These are phyloP conservation scores for Thymus quinquecostatus DNA, from an alignment of 257 asterid genomes.

Conservation along the genomic window DNA sequence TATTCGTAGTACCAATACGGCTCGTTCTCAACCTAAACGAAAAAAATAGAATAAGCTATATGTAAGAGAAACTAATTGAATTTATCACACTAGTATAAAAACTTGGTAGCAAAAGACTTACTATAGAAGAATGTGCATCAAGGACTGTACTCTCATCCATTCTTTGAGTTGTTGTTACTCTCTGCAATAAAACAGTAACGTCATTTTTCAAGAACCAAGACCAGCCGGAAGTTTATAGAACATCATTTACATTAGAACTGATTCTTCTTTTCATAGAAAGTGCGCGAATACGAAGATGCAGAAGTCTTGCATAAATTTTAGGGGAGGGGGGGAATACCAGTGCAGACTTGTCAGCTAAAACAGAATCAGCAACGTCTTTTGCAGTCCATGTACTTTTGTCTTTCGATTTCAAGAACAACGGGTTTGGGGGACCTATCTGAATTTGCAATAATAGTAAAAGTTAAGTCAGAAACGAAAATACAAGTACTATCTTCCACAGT, in stretches of 20 bases:
- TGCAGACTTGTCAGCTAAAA: slow-evolving; percentile 90
- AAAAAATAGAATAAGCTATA: slow-evolving; percentile 25
- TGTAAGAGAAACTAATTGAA: slow-evolving; percentile 23
- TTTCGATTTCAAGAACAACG: slow-evolving; percentile 70
- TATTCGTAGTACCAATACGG: slow-evolving; percentile 94
- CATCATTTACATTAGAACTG: neutral
- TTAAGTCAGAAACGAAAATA: slow-evolving; percentile 27
- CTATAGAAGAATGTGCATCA: slow-evolving; percentile 85
- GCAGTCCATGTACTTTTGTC: slow-evolving; percentile 87
- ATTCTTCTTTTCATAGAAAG: neutral
- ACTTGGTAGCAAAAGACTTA: slow-evolving; percentile 46
- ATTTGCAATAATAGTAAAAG: slow-evolving; percentile 19
- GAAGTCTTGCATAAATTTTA: neutral
- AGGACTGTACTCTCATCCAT: slow-evolving; percentile 92
- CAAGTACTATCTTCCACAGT: neutral
- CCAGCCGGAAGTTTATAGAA: neutral
- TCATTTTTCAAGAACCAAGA: slow-evolving; percentile 15
- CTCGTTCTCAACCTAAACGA: slow-evolving; percentile 74
- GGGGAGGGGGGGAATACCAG: slow-evolving; percentile 58
- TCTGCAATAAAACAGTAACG: slow-evolving; percentile 51
- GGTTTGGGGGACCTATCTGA: slow-evolving; percentile 97
- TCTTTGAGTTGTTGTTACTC: slow-evolving; percentile 84
- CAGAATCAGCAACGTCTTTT: slow-evolving; percentile 88
- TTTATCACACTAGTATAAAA: neutral
- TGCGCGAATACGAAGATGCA: slow-evolving; percentile 7